Evolutionary conservation across 169 alveolate species (phyloP), one percentile per base, ranked within the genome.

Genomic region (Eimeria brunetti): DNA sequence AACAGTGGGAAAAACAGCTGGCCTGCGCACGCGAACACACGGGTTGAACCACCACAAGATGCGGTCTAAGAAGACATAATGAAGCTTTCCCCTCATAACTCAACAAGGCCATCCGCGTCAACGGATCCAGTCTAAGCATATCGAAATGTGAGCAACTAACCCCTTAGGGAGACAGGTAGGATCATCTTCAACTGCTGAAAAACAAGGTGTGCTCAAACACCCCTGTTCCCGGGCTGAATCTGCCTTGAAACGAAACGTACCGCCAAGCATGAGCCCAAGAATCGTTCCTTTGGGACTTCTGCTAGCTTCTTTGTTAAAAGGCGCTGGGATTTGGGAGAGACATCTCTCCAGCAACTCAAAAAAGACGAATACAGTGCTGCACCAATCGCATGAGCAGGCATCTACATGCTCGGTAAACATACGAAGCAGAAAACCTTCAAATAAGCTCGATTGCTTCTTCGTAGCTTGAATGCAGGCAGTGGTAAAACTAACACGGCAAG

Each of bases 1-100:
- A 81, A 81, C 89, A 81, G 9, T 5, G 89, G 89, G 36, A 49
- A n/a, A 46, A 81, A 1, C 49, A 81, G 89, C 24, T 81, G 71
- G 64, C 89, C 89, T 81, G 89, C 51, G 56, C 62, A n/a, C 38
- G 62, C n/a, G 33, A 51, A 16, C 16, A 2, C 16, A 2, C 7
- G 73, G 14, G n/a, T 16, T n/a, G 62, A 24, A 76, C 46, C 18
- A 73, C 30, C 20, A 12, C 69, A 33, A 5, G 5, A n/a, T 20
- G 20, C 27, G 49, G 36, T 46, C 60, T 30, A 60, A 18, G 69
- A 5, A 16, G 16, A 46, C 14, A 22, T 16, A 20, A 60, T 76
- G 12, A 27, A 38, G 33, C 41, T 46, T 41, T 41, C 69, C 16
- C 16, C 33, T 20, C 9, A 1, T 5, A 60, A 11, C n/a, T 1